Evolutionary conservation across 495 filamentous ascomycete species (phyloP), one percentile per base, ranked within the genome.

Genomic region (Choiromyces venosus): DNA sequence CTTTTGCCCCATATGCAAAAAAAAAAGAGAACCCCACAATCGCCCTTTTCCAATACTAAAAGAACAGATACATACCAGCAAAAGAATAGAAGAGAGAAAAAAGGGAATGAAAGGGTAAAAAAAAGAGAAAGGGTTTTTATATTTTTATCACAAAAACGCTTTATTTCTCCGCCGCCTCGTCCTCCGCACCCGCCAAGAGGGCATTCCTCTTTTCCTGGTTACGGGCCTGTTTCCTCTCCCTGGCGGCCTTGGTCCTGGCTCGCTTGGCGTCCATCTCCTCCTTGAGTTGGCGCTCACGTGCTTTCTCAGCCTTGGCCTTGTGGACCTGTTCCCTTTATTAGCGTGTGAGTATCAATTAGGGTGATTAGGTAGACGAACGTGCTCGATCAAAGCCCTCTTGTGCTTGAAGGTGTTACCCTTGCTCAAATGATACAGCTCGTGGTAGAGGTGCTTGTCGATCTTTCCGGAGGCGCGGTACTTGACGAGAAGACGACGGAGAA

Each of bases 361-460:
- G 21, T 38, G 35, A 37, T 33, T 37, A 36, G 72, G 35, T 71
- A n/a, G 82, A 93, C 95, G 83, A 92, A 99, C 95, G 87, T 99
- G 95, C 88, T 99, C 95, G 84, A 99, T 93, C 80, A 99, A 90
- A 77, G 92, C 95, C 83, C 95, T 91, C 93, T 97, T 99, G 91
- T 99, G 95, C 93, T 99, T 99, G 91, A 99, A 99, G 84, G 95
- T 94, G 90, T 99, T 99, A 96, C 95, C 95, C 93, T 99, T 99
- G 90, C 91, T 92, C 82, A 96, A 87, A 85, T 97, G 94, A 88
- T 99, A 99, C 77, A 99, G 93, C 87, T 97, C 92, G 89, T 99
- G 95, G 89, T 99, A 99, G 69, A 99, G 93, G 88, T 99, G 96
- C 90, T 99, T 99, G 88, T 99, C 95, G 86, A 99, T 99, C 91